Base-by-base conservation (phyloP, 768 basidiomycete genomes). In the Russula sp. region DNA sequence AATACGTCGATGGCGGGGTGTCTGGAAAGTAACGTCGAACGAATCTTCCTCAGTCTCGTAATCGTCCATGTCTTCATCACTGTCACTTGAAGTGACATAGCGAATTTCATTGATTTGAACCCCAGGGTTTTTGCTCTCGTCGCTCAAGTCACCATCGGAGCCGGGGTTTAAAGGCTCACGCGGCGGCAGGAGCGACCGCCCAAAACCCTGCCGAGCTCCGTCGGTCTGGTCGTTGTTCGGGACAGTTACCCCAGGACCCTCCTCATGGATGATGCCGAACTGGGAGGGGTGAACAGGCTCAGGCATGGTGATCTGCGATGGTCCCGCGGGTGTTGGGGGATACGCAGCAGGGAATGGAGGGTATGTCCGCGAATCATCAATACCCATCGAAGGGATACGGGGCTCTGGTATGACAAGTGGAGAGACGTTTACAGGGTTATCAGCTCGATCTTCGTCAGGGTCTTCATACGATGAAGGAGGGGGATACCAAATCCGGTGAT, bases 321-420 rank as follows among this genome's bases (percentile, higher is more conserved):
- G 72, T 22, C 75, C 75, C n/a, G 83, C 67, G 11, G 87, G 88
- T 14, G 86, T 89, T 0, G 86, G 78, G 9, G 88, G 88, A 69
- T 91, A 91, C 39, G 89, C 89, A 5, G 89, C 84, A 35, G 89
- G 89, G 57, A 89, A 86, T 18, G 85, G 77, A 13, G 88, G 88
- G 67, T 89, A 91, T 70, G 82, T 76, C 61, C 86, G 75, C 87
- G 87, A 90, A 66, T 90, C 87, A 45, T 87, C 47, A 35, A 63
- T 60, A 32, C 39, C 37, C 34, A 60, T 45, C 8, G 63, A 48
- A 44, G 59, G 44, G 11, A 62, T 20, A 35, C 32, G 20, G n/a
- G 66, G 44, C 49, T 61, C 42, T 39, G 62, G 45, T 63, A 70
- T 62, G 42, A 42, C 44, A 44, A 63, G 50, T 8, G 60, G 39